A percentile compares a stretch with the other conserved stretches of the same genome.
These are phyloP conservation scores for Kwoniella pini DNA, from an alignment of 768 basidiomycete genomes.

Conservation along the genomic window DNA sequence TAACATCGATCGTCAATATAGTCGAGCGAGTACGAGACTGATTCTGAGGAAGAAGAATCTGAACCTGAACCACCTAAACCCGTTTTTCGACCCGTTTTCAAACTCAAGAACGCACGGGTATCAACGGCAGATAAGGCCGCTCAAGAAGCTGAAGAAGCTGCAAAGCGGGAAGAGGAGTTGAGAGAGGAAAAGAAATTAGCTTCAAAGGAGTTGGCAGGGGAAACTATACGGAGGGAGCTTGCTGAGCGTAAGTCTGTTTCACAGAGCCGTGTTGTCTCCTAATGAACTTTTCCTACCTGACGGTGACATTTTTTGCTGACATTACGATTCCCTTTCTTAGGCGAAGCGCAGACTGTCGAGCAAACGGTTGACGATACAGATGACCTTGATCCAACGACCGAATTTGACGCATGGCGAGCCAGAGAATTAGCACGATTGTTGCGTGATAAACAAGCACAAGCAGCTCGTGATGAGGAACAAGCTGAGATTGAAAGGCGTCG, in stretches of 20 bases:
- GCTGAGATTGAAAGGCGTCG: conserved; percentile 89
- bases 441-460: conserved; percentile 85
- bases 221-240: conserved; percentile 86
- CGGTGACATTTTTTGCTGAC: background rate
- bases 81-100: conserved; percentile 87
- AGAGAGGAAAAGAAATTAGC: conserved; percentile 81
- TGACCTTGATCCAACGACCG: conserved; percentile 78
- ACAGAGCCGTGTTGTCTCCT: background rate
- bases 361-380: conserved; percentile 82
- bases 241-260: conserved; percentile 69
- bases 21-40: conserved; percentile 83
- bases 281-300: background rate
- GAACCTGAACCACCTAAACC: conserved; percentile 61
- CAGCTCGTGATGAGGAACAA: conserved; percentile 76
- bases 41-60: conserved; percentile 65
- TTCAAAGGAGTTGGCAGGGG: conserved; percentile 88
- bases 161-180: conserved; percentile 69
- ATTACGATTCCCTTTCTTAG: background rate
- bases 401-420: conserved; percentile 95
- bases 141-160: conserved; percentile 73
- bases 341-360: conserved; percentile 9
- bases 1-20: conserved; percentile 16
- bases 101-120: conserved; percentile 67
- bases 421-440: conserved; percentile 92
- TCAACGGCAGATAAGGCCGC: conserved; percentile 57